Evolutionary conservation across 148 eudicot genomes (phyloP).

Genomic region (Tetragonia tetragonoides): DNA sequence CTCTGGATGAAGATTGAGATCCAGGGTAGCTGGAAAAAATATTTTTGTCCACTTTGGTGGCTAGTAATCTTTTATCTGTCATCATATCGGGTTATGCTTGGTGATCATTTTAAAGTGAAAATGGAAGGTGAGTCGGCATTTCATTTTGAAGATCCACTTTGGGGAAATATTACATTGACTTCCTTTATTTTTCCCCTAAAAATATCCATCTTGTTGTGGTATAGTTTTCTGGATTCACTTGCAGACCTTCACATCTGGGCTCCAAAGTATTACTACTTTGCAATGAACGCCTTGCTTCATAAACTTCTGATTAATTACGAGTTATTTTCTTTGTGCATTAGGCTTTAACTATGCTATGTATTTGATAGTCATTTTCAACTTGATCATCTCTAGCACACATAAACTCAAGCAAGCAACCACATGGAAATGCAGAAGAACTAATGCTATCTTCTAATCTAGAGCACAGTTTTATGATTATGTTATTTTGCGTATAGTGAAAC

Average conservation of each 20-base stretch:
- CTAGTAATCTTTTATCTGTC: not conserved
- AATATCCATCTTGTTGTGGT: not conserved
- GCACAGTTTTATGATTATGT: not conserved
- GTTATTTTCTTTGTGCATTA: not conserved
- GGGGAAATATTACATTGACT: not conserved
- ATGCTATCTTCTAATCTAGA: not conserved
- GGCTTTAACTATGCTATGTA: not conserved
- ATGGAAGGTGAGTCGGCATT: not conserved
- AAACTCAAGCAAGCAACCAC: not conserved
- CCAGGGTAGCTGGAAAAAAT: not conserved
- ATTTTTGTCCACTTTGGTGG: not conserved
- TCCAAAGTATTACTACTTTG: not conserved
- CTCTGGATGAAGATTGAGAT: not conserved
- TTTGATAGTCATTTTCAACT: not conserved
- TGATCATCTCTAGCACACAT: not conserved
- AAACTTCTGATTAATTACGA: not conserved
- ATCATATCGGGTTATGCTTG: not conserved
- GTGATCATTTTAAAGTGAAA: not conserved
- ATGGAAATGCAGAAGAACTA: not conserved
- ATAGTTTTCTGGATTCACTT: not conserved
- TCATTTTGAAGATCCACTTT: not conserved
- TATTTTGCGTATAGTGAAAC: constrained; percentile 5
- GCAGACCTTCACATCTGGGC: not conserved
- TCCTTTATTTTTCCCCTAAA: not conserved
- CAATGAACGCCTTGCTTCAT: not conserved